Conservation (phyloP, 2,329 filamentous ascomycete genomes). For the Plectosphaerella cucumerina region DNA sequence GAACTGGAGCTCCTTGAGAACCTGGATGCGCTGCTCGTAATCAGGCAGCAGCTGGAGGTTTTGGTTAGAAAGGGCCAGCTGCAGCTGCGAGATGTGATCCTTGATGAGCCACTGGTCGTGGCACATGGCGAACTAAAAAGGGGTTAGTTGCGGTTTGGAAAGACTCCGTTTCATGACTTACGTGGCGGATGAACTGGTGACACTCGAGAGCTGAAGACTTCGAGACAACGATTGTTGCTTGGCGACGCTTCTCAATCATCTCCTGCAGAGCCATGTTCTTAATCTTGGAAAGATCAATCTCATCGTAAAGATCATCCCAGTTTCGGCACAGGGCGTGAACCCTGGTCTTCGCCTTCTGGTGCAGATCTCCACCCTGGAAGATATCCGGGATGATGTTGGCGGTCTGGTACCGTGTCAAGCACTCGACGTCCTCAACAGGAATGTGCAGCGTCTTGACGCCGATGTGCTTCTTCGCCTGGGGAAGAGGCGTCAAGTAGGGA, state of each 20-base stretch:
- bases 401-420: conserved; percentile 66
- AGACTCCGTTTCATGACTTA: conserved; percentile 41
- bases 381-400: conserved; percentile 57
- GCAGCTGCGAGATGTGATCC: conserved; percentile 84
- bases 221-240: conserved; percentile 59
- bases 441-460: conserved; percentile 65
- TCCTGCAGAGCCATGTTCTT: conserved; percentile 81
- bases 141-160: background rate
- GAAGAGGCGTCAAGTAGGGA: conserved; percentile 61
- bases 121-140: conserved; percentile 77
- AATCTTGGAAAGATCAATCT: conserved; percentile 76
- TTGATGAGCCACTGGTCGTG: conserved; percentile 96
- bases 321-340: conserved; percentile 65
- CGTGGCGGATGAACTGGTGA: conserved; percentile 79
- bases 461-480: conserved; percentile 63
- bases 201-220: conserved; percentile 65
- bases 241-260: conserved; percentile 66
- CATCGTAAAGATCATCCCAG: conserved; percentile 79
- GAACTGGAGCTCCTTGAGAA: conserved; percentile 87
- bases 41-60: conserved; percentile 94
- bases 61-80: conserved; percentile 88
- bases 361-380: conserved; percentile 47
- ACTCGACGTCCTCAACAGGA: conserved; percentile 75
- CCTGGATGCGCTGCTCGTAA: conserved; percentile 90
- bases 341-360: conserved; percentile 57